A percentile compares a stretch with the other conserved stretches of the same genome.
Evolutionary conservation across 2,329 filamentous ascomycete genomes (phyloP).

Genomic region (Cladosporium sp.): DNA sequence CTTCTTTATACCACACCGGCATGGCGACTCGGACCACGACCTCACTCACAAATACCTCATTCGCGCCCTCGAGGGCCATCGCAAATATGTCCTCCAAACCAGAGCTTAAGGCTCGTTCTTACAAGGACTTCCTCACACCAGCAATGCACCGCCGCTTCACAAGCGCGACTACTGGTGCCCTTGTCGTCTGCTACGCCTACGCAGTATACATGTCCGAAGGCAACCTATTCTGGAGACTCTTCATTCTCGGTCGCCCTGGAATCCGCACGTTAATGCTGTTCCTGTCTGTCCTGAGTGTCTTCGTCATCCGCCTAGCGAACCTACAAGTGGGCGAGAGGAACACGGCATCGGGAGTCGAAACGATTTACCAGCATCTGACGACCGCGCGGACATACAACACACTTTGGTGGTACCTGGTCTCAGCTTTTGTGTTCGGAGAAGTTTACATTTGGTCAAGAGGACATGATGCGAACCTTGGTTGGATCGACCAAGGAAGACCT

Average conservation of each 20-base stretch:
- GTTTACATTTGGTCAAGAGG: slow-evolving; percentile 69
- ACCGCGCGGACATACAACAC: slow-evolving; percentile 65
- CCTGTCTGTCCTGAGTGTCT: slow-evolving; percentile 71
- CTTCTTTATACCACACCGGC: neutral
- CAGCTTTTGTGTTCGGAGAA: slow-evolving; percentile 76
- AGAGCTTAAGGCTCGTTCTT: slow-evolving; percentile 51
- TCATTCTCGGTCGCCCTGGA: slow-evolving; percentile 74
- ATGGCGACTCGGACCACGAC: slow-evolving; percentile 20
- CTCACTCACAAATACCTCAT: slow-evolving; percentile 7
- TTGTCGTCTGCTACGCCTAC: slow-evolving; percentile 71
- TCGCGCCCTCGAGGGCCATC: slow-evolving; percentile 23
- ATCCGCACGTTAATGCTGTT: slow-evolving; percentile 75
- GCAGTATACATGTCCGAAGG: slow-evolving; percentile 63
- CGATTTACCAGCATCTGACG: slow-evolving; percentile 59
- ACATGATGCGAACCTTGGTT: slow-evolving; percentile 64
- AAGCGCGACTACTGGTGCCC: slow-evolving; percentile 68
- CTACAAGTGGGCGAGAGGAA: slow-evolving; percentile 55
- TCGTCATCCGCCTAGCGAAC: slow-evolving; percentile 73
- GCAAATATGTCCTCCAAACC: slow-evolving; percentile 24
- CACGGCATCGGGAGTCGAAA: slow-evolving; percentile 66
- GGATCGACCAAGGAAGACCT: slow-evolving; percentile 67
- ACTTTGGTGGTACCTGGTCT: slow-evolving; percentile 72
- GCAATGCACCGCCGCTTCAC: slow-evolving; percentile 84
- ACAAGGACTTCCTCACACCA: slow-evolving; percentile 89
- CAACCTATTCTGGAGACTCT: slow-evolving; percentile 71